Evolutionary conservation across 768 basidiomycete species (phyloP).

Genomic region (Hirschioporus abietinus): DNA sequence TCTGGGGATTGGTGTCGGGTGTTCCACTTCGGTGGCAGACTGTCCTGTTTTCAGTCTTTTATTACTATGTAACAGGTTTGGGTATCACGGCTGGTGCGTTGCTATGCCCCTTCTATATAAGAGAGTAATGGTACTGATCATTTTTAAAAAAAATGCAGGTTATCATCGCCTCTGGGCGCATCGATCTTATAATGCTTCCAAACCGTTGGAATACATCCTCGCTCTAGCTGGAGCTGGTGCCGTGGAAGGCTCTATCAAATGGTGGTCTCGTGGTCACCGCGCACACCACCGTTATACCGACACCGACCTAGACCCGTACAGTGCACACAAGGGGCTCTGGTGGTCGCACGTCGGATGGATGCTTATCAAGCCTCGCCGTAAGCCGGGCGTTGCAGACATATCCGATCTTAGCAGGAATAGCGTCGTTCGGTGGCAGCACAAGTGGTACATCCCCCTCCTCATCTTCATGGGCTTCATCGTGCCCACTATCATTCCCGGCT

Average conservation of each 20-base stretch:
- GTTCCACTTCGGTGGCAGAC: constrained; percentile 63
- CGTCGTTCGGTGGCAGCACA: constrained; percentile 85
- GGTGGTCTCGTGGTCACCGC: constrained; percentile 98
- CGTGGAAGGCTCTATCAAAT: constrained; percentile 94
- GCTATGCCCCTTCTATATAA: constrained; percentile 21
- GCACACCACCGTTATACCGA: constrained; percentile 97
- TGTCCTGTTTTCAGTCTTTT: constrained; percentile 56
- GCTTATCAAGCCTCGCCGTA: constrained; percentile 84
- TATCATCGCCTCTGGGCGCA: constrained; percentile 99
- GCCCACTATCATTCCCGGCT: constrained; percentile 73
- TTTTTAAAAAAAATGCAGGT: constrained; percentile 47
- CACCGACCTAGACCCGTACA: constrained; percentile 95
- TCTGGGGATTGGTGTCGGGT: not conserved
- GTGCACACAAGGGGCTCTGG: constrained; percentile 82
- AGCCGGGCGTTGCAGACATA: constrained; percentile 86
- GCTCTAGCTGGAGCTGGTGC: constrained; percentile 90
- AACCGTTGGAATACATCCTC: constrained; percentile 78
- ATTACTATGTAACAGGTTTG: constrained; percentile 79
- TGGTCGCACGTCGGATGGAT: constrained; percentile 93
- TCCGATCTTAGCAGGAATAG: constrained; percentile 78
- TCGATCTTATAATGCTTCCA: constrained; percentile 87
- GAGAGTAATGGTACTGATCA: constrained; percentile 23
- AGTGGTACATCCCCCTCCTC: constrained; percentile 66
- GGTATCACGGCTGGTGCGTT: constrained; percentile 34
- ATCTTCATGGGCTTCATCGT: constrained; percentile 65